A percentile compares a stretch with the other conserved stretches of the same genome.
Conservation (phyloP, 805 yeast species). For the Maudiozyma barnettii region DNA sequence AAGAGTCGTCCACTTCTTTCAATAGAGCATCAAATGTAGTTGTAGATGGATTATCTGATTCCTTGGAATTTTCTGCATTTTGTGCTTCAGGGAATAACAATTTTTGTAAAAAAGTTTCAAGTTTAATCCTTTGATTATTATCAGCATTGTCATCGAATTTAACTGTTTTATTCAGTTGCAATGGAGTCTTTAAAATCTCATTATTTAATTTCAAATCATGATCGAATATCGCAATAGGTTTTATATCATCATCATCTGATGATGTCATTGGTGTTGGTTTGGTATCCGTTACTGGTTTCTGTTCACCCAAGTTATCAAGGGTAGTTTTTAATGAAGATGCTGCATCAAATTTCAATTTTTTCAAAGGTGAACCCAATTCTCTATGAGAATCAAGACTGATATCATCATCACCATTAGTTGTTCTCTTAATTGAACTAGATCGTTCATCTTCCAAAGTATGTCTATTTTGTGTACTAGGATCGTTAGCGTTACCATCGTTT, state of each 20-base stretch:
- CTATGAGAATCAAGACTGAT: constrained; percentile 8
- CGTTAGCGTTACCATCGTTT: too few relatives aligned
- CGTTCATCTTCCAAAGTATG: too few relatives aligned
- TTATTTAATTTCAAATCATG: constrained; percentile 12
- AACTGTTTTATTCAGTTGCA: constrained; percentile 3
- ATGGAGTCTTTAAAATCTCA: constrained; percentile 7
- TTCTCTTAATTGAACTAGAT: constrained; percentile 1
- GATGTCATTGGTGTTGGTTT: not conserved
- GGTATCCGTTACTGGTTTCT: not conserved
- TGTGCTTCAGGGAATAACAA: constrained; percentile 22
- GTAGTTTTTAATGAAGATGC: not conserved
- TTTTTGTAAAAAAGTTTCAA: constrained; percentile 26
- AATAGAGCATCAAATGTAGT: constrained; percentile 15
- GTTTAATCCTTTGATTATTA: constrained; percentile 19
- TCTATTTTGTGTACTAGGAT: too few relatives aligned
- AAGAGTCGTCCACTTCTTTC: constrained; percentile 18
- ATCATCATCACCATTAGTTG: constrained; percentile 4
- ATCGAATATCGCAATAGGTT: constrained; percentile 9
- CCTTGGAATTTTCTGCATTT: not conserved
- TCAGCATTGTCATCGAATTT: constrained; percentile 3
- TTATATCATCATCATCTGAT: not conserved
- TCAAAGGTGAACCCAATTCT: constrained; percentile 22
- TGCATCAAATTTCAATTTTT: constrained; percentile 14
- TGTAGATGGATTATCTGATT: not conserved
- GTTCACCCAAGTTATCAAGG: not conserved